These are phyloP conservation scores for Pleurotus giganteus DNA, from an alignment of 768 basidiomycete species.

Conservation along the genomic window DNA sequence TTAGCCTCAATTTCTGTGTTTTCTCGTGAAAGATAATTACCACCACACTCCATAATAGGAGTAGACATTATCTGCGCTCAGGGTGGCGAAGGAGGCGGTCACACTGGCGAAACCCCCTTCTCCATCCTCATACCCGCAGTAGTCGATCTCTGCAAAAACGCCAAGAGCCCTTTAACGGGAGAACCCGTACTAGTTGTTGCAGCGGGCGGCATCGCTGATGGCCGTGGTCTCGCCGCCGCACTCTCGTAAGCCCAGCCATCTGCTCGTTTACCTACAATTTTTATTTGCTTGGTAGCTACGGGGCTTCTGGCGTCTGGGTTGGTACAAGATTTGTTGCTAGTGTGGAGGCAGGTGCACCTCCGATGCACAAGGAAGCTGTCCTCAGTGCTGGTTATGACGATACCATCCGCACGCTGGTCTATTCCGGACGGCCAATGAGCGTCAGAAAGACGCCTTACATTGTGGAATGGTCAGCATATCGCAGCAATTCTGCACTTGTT, in stretches of 20 bases:
- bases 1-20: slow-evolving; percentile 14
- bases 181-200: slow-evolving; percentile 76
- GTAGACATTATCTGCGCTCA: slow-evolving; percentile 90
- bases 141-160: slow-evolving; percentile 72
- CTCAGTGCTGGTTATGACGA: slow-evolving; percentile 76
- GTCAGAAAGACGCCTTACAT: slow-evolving; percentile 84
- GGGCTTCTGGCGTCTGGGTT: slow-evolving; percentile 86
- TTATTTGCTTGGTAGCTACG: slow-evolving; percentile 46
- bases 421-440: slow-evolving; percentile 77
- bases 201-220: slow-evolving; percentile 83
- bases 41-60: slow-evolving; percentile 34
- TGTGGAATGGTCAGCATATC: slow-evolving; percentile 53
- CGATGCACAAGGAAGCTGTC: slow-evolving; percentile 66
- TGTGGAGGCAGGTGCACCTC: slow-evolving; percentile 76
- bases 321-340: slow-evolving; percentile 86
- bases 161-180: slow-evolving; percentile 75
- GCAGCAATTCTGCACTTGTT: background rate
- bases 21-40: background rate
- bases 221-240: slow-evolving; percentile 74
- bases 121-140: slow-evolving; percentile 80
- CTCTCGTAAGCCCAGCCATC: slow-evolving; percentile 46
- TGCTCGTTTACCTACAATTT: background rate
- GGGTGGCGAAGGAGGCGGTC: slow-evolving; percentile 86
- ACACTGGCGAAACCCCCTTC: slow-evolving; percentile 81
- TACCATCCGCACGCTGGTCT: slow-evolving; percentile 66